Evolutionary conservation across 2,329 filamentous ascomycete genomes (phyloP), one percentile per base, ranked within the genome.

Genomic region (Sarocladiaceae sp.): DNA sequence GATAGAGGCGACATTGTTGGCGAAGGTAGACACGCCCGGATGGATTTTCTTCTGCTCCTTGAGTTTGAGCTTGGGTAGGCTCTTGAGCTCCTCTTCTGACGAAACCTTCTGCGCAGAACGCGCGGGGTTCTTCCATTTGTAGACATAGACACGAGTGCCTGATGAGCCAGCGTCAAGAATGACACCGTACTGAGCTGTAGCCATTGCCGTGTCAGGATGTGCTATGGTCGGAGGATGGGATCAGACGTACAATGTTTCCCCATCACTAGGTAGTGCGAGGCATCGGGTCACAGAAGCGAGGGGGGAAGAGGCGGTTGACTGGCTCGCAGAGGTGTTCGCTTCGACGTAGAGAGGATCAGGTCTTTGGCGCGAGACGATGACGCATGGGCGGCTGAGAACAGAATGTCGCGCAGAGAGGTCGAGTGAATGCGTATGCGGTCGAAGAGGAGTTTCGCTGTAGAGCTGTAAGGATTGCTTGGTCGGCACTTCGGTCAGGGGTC

Each of bases 101-200:
- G 59, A 57, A 19, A 61, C 53, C 45, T 82, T 80, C 73, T 56
- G 79, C 70, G 51, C 44, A 32, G 85, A 83, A 53, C 74, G 74
- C 31, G 78, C 71, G 51, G 82, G 82, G 58, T 94, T 85, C 58
- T 90, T 79, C 93, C 93, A 98, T 65, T 83, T 80, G 68, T 98
- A 98, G 47, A 98, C 80, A 64, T 98, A 88, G 51, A 95, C 76
- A 61, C 93, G 85, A 57, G 91, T 97, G 62, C 93, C 91, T 64
- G 93, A 97, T 65, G 93, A 97, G 55, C 93, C 93, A 62, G 93
- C 93, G 76, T 98, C 93, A 59, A 98, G 79, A 61, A 98, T 90
- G 57, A 97, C 87, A 61, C 90, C 93, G 74, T 94, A 96, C 69
- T 79, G 76, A 59, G 73, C 76, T 80, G 49, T 29, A 20, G 27